Evolutionary conservation across 129 eudicot species (phyloP).

Genomic region (Daucus carota): DH1_v3.0 NC_030385.2:27714001-27714500

Average conservation of each 20-base stretch:
- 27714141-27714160: background rate
- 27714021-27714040: background rate
- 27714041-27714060: background rate
- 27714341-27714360: background rate
- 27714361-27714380: background rate
- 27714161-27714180: background rate
- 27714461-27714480: slow-evolving; percentile 93
- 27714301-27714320: background rate
- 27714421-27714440: slow-evolving; percentile 84
- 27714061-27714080: background rate
- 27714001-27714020: background rate
- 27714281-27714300: background rate
- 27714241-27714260: background rate
- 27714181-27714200: background rate
- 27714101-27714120: background rate
- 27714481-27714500: slow-evolving; percentile 86
- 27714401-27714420: slow-evolving; percentile 98
- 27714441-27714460: slow-evolving; percentile 66
- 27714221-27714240: background rate
- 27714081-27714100: background rate
- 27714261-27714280: background rate
- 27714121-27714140: background rate
- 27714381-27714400: slow-evolving; percentile 34
- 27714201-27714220: background rate
- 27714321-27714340: background rate